phyloP scores from a whole-genome alignment of 768 basidiomycete species.

The Tulasnella calospora region DNA sequence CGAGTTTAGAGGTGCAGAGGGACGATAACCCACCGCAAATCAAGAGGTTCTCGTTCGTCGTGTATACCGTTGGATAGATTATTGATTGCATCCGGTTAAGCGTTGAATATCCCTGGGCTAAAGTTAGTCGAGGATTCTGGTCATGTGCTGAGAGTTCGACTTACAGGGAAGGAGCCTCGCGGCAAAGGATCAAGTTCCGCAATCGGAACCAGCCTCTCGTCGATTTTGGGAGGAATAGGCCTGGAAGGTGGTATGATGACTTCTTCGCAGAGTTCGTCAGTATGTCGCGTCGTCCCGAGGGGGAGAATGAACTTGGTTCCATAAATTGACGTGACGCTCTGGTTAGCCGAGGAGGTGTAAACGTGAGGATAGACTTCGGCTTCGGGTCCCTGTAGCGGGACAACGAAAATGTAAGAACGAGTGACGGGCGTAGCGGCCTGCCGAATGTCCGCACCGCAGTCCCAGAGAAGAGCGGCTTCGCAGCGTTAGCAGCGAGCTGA shows the following conservation, averaged over 20 bases:
- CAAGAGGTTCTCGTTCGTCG: slow-evolving; percentile 94
- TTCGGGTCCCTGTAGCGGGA: slow-evolving; percentile 42
- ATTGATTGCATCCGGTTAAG: slow-evolving; percentile 95
- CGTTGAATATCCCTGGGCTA: slow-evolving; percentile 66
- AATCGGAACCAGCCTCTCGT: slow-evolving; percentile 68
- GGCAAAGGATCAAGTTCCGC: slow-evolving; percentile 70
- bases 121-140: background rate
- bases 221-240: slow-evolving; percentile 62
- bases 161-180: slow-evolving; percentile 77
- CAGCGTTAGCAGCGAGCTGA: slow-evolving; percentile 54
- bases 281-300: slow-evolving; percentile 65
- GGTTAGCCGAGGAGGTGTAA: slow-evolving; percentile 67
- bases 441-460: slow-evolving; percentile 43
- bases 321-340: slow-evolving; percentile 62
- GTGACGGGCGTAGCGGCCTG: background rate
- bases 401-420: background rate
- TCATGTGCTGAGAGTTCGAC: slow-evolving; percentile 30
- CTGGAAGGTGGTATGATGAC: slow-evolving; percentile 81
- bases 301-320: slow-evolving; percentile 81
- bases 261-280: slow-evolving; percentile 82
- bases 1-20: slow-evolving; percentile 1
- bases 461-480: slow-evolving; percentile 59
- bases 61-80: slow-evolving; percentile 86
- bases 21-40: slow-evolving; percentile 62
- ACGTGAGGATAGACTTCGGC: slow-evolving; percentile 70